Evolutionary conservation across 306 rosid genomes (phyloP).

Genomic region (Mimosa bimucronata): DNA sequence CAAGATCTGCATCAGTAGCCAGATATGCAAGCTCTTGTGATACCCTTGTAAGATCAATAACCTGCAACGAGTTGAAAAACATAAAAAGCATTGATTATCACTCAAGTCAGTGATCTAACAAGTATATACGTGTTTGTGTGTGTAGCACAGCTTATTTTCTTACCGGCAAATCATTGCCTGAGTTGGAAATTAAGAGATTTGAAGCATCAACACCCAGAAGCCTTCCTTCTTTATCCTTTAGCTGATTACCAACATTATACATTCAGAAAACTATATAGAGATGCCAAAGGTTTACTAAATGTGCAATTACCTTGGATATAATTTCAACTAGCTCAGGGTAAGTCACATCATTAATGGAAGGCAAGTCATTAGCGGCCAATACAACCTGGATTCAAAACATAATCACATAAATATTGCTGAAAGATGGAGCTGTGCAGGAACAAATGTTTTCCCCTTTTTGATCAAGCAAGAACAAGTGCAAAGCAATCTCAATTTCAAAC

Average conservation of each 20-base stretch:
- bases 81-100: constrained; percentile 21
- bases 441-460: background rate
- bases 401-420: constrained; percentile 32
- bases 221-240: constrained; percentile 71
- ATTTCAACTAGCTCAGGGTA: constrained; percentile 79
- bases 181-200: constrained; percentile 75
- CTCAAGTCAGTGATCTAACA: constrained; percentile 1
- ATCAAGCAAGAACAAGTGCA: background rate
- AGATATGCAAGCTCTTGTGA: constrained; percentile 78
- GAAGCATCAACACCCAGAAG: constrained; percentile 77
- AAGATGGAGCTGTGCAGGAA: constrained; percentile 16
- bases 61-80: constrained; percentile 48
- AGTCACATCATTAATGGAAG: constrained; percentile 89
- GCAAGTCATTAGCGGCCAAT: constrained; percentile 92
- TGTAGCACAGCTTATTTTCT: constrained; percentile 35
- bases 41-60: constrained; percentile 78
- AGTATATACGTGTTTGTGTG: no score
- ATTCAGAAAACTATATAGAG: constrained; percentile 32
- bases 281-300: background rate
- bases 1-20: constrained; percentile 82
- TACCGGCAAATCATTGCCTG: constrained; percentile 95
- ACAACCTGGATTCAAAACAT: constrained; percentile 63
- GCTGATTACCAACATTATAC: constrained; percentile 52
- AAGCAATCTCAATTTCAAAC: constrained; percentile 21
- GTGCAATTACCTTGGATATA: constrained; percentile 65